Percentiles rank a stretch among this genome's conserved stretches.
phyloP scores from a whole-genome alignment of 176 grass and related monocot species.

The Triticum dicoccoides region DNA sequence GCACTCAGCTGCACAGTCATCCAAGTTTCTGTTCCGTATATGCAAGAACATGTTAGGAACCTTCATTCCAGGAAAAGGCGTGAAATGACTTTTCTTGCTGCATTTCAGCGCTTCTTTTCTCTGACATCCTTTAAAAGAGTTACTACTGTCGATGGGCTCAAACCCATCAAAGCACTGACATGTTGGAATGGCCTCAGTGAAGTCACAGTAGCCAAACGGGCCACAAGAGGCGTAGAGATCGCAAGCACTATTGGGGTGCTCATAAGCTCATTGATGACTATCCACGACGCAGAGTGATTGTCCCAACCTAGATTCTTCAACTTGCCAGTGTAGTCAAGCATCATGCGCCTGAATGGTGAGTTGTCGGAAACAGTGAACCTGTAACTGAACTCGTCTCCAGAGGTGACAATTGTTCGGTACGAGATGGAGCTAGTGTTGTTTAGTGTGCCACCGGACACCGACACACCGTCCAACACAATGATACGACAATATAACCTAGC shows the following conservation, averaged over 20 bases:
- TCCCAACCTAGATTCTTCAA: not conserved
- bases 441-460: not conserved
- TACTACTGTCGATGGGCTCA: not conserved
- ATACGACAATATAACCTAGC: not conserved
- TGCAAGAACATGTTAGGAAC: not conserved
- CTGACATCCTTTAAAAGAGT: not conserved
- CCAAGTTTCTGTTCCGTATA: conserved; percentile 39
- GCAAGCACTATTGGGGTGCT: too few species aligned
- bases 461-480: not conserved
- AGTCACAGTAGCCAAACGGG: too few species aligned
- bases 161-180: not conserved
- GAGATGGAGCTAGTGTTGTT: not conserved
- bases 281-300: not conserved
- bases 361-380: not conserved
- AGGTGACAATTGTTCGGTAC: not conserved
- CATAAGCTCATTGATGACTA: too few species aligned
- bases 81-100: not conserved
- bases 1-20: not conserved
- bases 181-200: too few species aligned
- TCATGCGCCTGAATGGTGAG: not conserved
- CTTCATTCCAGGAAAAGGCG: not conserved
- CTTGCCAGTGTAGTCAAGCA: not conserved
- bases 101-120: not conserved
- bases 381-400: not conserved
- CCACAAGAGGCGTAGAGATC: too few species aligned